A percentile compares a stretch with the other conserved stretches of the same genome.
phyloP scores from a whole-genome alignment of 306 rosid species.

The Prunus fruticosa region DNA sequence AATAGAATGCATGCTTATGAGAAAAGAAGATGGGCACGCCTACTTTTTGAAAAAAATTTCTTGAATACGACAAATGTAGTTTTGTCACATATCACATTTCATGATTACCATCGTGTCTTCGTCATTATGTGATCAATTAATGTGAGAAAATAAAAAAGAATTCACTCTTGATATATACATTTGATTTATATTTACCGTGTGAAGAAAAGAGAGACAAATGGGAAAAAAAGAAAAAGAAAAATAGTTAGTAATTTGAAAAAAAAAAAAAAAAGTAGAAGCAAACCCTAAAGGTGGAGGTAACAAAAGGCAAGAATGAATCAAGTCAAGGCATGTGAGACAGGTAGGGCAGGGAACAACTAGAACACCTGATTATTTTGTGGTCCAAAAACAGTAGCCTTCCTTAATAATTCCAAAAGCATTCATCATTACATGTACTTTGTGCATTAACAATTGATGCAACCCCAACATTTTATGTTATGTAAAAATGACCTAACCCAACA shows the following conservation, averaged over 20 bases:
- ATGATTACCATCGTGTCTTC: neutral
- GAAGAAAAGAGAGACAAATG: neutral
- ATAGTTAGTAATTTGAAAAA: neutral
- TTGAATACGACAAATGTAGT: neutral
- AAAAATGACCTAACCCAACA: neutral
- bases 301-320: neutral
- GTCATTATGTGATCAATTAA: neutral
- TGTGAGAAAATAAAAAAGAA: neutral
- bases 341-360: neutral
- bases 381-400: conserved; percentile 15
- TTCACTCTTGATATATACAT: neutral
- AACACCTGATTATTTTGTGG: neutral
- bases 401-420: conserved; percentile 24
- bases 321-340: conserved; percentile 1
- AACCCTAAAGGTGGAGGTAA: neutral
- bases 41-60: neutral
- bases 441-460: neutral
- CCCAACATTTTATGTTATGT: neutral
- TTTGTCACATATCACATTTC: neutral
- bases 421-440: conserved; percentile 4
- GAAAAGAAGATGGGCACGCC: neutral
- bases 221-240: neutral
- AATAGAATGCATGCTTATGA: neutral
- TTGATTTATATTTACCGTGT: neutral
- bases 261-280: neutral